A percentile compares a stretch with the other conserved stretches of the same genome.
Conservation (phyloP, 2,329 filamentous ascomycete species). For the Furcasterigmium furcatum region DNA sequence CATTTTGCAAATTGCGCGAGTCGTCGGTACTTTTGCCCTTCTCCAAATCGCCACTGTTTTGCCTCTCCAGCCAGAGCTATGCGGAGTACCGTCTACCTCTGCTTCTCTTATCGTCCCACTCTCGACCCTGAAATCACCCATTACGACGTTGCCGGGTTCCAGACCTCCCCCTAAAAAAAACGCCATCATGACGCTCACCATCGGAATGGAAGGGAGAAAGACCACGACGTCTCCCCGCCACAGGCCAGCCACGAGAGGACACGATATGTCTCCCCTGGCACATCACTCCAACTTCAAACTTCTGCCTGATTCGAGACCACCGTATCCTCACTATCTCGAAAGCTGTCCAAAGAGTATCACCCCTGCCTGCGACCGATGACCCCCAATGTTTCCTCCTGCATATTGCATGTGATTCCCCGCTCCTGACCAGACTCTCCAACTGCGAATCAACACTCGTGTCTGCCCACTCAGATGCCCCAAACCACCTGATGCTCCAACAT, state of each 20-base stretch:
- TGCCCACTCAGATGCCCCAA: too few species aligned
- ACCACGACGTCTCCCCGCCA: neutral
- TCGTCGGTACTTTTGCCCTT: neutral
- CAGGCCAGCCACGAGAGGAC: neutral
- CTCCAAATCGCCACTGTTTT: too few species aligned
- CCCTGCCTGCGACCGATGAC: too few species aligned
- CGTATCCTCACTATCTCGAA: too few species aligned
- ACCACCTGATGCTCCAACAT: too few species aligned
- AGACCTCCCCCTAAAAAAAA: neutral
- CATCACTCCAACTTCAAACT: neutral
- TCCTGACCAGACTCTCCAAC: neutral
- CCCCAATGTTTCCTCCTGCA: too few species aligned
- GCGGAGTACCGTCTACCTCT: constrained; percentile 4
- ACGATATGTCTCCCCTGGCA: neutral
- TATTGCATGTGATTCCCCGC: constrained; percentile 4
- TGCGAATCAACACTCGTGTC: too few species aligned
- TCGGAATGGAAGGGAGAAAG: neutral
- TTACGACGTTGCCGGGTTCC: constrained; percentile 2
- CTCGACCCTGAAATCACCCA: constrained; percentile 5
- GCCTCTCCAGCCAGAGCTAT: too few species aligned
- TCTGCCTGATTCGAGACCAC: neutral
- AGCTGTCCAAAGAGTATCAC: too few species aligned
- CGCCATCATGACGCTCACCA: constrained; percentile 1
- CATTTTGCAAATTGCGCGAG: neutral
- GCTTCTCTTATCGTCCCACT: neutral